Percentiles rank a stretch among this genome's conserved stretches.
These are phyloP conservation scores for Excoecaria cochinchinensis DNA, from an alignment of 345 rosid genomes.

Conservation along the genomic window DNA sequence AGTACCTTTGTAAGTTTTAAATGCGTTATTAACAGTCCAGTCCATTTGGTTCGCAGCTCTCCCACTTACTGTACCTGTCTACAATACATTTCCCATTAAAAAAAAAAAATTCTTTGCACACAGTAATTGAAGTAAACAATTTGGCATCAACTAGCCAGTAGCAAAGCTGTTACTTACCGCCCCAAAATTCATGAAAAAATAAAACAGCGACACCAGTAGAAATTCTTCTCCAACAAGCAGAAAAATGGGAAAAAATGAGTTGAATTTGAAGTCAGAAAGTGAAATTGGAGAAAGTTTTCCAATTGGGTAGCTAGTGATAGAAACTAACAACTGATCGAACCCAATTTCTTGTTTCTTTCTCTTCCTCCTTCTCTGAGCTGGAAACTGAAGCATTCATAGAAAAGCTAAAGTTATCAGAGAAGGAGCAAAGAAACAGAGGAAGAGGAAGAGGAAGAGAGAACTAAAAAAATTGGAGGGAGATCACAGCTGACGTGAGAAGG, in stretches of 20 bases:
- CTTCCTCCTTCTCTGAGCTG: background rate
- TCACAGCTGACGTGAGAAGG: constrained; percentile 5
- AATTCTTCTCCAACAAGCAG: background rate
- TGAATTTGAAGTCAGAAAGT: background rate
- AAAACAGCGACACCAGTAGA: background rate
- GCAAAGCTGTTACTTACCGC: background rate
- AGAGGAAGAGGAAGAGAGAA: too few species aligned
- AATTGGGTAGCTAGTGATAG: background rate
- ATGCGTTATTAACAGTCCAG: constrained; percentile 74
- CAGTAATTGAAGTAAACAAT: background rate
- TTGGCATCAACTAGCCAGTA: background rate
- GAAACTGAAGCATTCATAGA: background rate
- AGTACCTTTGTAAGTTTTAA: constrained; percentile 79
- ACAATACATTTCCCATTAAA: constrained; percentile 4
- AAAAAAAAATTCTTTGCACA: background rate
- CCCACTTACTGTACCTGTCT: constrained; percentile 26
- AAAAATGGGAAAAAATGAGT: background rate
- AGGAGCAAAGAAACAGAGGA: background rate
- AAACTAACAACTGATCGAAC: constrained; percentile 3
- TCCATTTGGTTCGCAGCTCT: constrained; percentile 60
- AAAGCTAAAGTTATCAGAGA: background rate
- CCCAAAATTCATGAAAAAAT: constrained; percentile 23
- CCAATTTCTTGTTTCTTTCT: background rate
- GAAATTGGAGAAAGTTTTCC: background rate
- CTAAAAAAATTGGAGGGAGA: constrained; percentile 43